Percentiles rank a stretch among this genome's conserved stretches.
Conservation (phyloP, 495 filamentous ascomycete species). For the Oleoguttula mirabilis region DNA sequence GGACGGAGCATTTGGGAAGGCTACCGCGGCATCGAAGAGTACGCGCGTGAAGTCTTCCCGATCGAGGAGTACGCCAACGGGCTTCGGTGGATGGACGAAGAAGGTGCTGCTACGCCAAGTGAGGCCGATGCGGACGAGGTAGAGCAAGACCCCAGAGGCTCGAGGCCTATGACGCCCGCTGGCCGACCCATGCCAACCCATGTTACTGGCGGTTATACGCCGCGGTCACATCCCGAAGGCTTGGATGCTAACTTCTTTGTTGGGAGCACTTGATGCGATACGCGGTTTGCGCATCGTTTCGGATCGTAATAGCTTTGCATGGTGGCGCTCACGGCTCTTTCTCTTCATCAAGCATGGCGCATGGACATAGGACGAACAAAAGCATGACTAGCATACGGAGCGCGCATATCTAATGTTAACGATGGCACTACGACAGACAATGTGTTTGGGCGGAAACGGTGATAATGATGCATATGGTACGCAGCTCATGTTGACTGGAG, state of each 20-base stretch:
- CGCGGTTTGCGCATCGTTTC: no score
- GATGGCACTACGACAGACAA: no score
- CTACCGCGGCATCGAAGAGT: conserved; percentile 83
- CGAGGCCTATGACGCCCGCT: conserved; percentile 16
- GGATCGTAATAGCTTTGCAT: no score
- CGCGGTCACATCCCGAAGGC: conserved; percentile 19
- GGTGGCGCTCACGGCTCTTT: no score
- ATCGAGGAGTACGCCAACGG: conserved; percentile 91
- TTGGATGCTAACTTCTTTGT: conserved; percentile 16
- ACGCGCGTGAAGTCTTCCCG: conserved; percentile 88
- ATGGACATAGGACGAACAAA: no score
- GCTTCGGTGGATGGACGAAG: conserved; percentile 70
- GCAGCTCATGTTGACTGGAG: no score
- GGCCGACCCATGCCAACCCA: background rate
- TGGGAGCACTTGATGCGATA: no score
- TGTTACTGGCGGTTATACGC: conserved; percentile 14
- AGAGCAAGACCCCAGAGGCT: background rate
- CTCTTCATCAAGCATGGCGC: no score
- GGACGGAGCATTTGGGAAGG: conserved; percentile 81
- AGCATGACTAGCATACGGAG: no score
- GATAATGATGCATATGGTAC: no score
- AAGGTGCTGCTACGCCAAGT: background rate
- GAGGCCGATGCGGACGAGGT: conserved; percentile 5
- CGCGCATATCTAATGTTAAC: no score
- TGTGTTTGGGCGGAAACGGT: no score